Percentiles rank a stretch among this genome's conserved stretches.
Evolutionary conservation across 495 filamentous ascomycete species (phyloP).

Genomic region (Xeromyces bisporus): DNA sequence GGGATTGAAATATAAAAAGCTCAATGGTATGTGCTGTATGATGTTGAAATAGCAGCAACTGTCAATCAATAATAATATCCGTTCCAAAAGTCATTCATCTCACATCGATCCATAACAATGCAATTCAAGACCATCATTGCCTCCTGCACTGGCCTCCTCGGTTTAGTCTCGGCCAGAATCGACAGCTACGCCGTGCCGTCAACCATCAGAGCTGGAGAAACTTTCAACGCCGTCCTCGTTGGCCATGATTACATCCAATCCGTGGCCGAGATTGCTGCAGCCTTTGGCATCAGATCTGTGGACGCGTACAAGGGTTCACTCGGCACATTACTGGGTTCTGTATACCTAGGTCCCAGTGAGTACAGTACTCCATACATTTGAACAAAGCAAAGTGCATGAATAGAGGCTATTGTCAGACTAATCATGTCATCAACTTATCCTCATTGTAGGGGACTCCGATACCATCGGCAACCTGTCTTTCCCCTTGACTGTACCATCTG

Average conservation of each 20-base stretch:
- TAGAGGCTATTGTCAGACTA: no score
- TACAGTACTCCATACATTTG: no score
- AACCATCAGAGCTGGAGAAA: neutral
- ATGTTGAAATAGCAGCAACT: neutral
- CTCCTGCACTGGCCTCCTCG: neutral
- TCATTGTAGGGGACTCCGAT: neutral
- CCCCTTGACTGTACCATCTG: neutral
- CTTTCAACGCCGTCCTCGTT: neutral
- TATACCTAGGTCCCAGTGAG: neutral
- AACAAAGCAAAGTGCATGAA: no score
- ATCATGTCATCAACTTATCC: no score
- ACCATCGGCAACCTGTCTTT: neutral
- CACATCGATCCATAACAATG: neutral
- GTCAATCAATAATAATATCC: neutral
- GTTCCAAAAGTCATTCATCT: neutral
- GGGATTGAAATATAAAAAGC: no score
- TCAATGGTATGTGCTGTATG: no score
- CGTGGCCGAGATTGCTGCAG: neutral
- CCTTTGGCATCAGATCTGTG: neutral
- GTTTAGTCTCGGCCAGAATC: neutral
- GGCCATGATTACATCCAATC: neutral
- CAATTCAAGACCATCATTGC: neutral
- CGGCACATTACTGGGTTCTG: neutral
- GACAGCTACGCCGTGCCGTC: neutral
- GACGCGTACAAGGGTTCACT: neutral